Conservation (phyloP, 2,329 filamentous ascomycete genomes). For the Aspergillus sclerotialis region DNA sequence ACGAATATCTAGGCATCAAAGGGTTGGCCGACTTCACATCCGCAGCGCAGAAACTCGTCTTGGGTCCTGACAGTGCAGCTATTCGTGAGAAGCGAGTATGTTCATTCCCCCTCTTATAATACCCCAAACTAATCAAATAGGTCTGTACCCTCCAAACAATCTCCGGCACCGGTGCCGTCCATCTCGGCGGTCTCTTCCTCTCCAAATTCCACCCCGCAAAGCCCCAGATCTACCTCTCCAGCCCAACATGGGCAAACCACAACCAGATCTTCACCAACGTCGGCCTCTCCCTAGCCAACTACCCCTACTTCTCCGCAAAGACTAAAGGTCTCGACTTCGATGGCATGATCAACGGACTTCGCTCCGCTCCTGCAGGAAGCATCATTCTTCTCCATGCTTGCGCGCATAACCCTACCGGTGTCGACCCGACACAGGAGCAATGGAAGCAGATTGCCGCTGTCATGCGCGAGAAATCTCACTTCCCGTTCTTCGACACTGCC, state of each 20-base stretch:
- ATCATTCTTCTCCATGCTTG: constrained; percentile 91
- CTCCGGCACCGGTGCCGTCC: constrained; percentile 91
- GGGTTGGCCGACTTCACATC: constrained; percentile 78
- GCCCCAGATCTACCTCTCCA: constrained; percentile 78
- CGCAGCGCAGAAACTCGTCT: constrained; percentile 84
- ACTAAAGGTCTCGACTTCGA: constrained; percentile 89
- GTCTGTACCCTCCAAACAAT: constrained; percentile 83
- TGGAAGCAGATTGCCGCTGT: constrained; percentile 83
- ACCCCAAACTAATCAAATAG: constrained; percentile 23
- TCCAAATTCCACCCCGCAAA: constrained; percentile 70
- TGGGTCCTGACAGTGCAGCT: constrained; percentile 73
- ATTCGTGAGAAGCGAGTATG: constrained; percentile 71
- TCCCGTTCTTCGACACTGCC: constrained; percentile 97
- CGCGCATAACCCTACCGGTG: constrained; percentile 95
- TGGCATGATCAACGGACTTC: constrained; percentile 70
- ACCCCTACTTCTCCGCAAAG: constrained; percentile 87
- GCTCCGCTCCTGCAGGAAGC: constrained; percentile 66
- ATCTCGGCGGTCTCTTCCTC: constrained; percentile 90
- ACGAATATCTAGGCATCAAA: constrained; percentile 97
- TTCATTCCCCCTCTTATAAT: constrained; percentile 1
- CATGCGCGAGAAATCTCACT: constrained; percentile 71
- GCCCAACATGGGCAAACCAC: constrained; percentile 98
- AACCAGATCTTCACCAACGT: constrained; percentile 97
- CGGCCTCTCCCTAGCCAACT: constrained; percentile 66
- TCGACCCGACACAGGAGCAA: constrained; percentile 88